Percentiles rank a stretch among this genome's conserved stretches.
phyloP scores from a whole-genome alignment of 108 stramenopile species.

The Fragilariopsis cylindrus region DNA sequence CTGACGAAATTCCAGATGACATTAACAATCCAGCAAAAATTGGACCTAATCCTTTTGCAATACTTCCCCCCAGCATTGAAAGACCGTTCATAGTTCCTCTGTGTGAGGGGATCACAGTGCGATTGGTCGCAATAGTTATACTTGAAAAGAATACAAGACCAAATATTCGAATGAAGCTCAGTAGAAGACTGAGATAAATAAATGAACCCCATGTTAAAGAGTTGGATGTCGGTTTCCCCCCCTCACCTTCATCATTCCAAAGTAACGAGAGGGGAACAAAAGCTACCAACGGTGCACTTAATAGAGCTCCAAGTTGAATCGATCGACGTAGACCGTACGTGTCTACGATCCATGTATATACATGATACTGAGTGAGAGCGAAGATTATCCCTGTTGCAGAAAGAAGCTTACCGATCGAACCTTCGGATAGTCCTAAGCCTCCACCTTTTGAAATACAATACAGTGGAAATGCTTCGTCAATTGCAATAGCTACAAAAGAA shows the following conservation, averaged over 20 bases:
- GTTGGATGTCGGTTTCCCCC: not conserved
- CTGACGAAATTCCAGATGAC: constrained; percentile 6
- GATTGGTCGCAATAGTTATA: constrained; percentile 57
- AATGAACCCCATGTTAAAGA: constrained; percentile 20
- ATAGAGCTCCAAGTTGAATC: constrained; percentile 41
- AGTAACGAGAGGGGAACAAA: constrained; percentile 53
- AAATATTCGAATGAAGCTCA: constrained; percentile 48
- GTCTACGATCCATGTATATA: constrained; percentile 42
- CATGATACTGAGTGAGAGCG: constrained; percentile 46
- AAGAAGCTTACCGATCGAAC: constrained; percentile 57
- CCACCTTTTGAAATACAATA: constrained; percentile 57
- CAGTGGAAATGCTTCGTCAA: constrained; percentile 69
- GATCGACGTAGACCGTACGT: constrained; percentile 47
- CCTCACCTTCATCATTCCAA: constrained; percentile 1
- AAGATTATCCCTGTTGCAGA: constrained; percentile 56
- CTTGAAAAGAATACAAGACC: constrained; percentile 51
- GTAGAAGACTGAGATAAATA: constrained; percentile 33
- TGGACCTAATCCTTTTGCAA: constrained; percentile 60
- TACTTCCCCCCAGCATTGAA: constrained; percentile 53
- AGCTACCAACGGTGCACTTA: constrained; percentile 28
- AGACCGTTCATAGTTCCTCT: constrained; percentile 74
- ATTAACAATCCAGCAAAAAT: constrained; percentile 49
- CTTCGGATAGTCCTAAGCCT: constrained; percentile 58
- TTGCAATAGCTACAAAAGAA: constrained; percentile 48
- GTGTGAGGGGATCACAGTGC: constrained; percentile 52